These are phyloP conservation scores for Aegilops sharonensis DNA, from an alignment of 176 grass and related monocot species.

Conservation along the genomic window DNA sequence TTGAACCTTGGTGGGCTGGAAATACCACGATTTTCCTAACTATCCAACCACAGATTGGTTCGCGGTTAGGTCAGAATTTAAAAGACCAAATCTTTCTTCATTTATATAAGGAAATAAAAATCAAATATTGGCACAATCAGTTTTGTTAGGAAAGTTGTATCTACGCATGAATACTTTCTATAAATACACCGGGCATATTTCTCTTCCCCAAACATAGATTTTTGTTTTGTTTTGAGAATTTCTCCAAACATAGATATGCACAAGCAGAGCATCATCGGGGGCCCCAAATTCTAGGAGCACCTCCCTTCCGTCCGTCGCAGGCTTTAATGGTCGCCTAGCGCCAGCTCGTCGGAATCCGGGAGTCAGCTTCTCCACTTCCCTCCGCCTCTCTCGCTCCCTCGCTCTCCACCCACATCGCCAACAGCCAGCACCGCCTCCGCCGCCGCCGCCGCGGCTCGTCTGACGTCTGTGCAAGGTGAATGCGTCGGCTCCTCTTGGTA, in stretches of 20 bases:
- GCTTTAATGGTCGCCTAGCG: background rate
- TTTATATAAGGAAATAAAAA: background rate
- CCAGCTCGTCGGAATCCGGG: background rate
- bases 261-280: background rate
- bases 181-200: background rate
- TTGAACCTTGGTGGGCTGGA: too few relatives aligned
- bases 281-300: background rate
- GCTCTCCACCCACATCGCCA: background rate
- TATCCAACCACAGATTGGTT: too few relatives aligned
- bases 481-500: background rate
- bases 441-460: background rate
- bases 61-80: background rate
- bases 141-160: background rate
- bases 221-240: too few relatives aligned
- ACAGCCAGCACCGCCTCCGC: background rate
- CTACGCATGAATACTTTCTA: background rate
- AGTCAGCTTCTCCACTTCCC: background rate
- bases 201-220: background rate
- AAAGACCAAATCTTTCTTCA: background rate
- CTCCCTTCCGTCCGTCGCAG: background rate
- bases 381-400: background rate
- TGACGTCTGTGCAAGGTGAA: background rate
- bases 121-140: background rate
- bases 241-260: constrained; percentile 1
- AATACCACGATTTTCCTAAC: too few relatives aligned